Conservation (phyloP, 768 basidiomycete genomes). For the Suillus fuscotomentosus region DNA sequence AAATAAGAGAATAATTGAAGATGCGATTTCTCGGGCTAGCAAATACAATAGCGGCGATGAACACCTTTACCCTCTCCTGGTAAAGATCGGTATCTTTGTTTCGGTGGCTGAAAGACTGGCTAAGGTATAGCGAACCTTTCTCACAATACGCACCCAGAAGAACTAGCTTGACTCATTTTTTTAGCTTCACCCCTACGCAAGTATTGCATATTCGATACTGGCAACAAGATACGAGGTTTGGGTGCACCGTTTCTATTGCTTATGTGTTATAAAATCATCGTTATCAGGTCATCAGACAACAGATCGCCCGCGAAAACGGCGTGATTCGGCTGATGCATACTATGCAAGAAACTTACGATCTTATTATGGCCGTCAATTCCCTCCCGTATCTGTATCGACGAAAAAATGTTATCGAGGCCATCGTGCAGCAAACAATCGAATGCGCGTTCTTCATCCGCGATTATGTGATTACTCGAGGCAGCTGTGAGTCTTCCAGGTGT, state of each 20-base stretch:
- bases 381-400: not conserved
- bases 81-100: slow-evolving; percentile 9
- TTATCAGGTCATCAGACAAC: not conserved
- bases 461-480: slow-evolving; percentile 21
- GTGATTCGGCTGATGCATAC: not conserved
- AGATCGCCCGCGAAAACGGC: not conserved
- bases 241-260: not conserved
- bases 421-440: slow-evolving; percentile 23
- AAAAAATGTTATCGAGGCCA: not conserved
- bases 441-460: slow-evolving; percentile 29
- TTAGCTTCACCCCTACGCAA: slow-evolving; percentile 15
- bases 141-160: not conserved
- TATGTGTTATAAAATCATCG: not conserved
- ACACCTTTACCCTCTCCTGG: slow-evolving; percentile 5
- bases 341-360: slow-evolving; percentile 1
- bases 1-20: not conserved
- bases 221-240: slow-evolving; percentile 6
- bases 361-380: not conserved
- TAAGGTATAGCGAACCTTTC: not conserved
- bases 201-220: slow-evolving; percentile 7
- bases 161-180: not conserved
- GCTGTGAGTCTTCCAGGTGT: slow-evolving; percentile 13
- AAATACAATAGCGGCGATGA: not conserved
- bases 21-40: not conserved
- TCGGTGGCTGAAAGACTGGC: slow-evolving; percentile 3